Evolutionary conservation across 495 filamentous ascomycete genomes (phyloP).

Genomic region (Aspergillus sparsus): DNA sequence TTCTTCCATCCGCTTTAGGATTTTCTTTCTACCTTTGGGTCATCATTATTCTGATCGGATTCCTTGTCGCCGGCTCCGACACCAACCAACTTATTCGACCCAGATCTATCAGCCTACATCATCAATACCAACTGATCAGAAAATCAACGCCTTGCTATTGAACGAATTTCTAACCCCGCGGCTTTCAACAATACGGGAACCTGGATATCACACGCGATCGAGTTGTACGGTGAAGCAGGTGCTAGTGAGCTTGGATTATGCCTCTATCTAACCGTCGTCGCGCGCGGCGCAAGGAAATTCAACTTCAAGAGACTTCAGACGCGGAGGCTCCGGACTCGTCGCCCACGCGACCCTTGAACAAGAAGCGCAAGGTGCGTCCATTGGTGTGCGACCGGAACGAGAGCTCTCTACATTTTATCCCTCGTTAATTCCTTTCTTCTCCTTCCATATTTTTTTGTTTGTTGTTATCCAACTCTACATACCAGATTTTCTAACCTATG

Average conservation of each 20-base stretch:
- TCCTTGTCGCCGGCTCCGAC: slow-evolving; percentile 4
- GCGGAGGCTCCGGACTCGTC: slow-evolving; percentile 63
- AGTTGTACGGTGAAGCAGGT: background rate
- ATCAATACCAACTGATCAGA: slow-evolving; percentile 3
- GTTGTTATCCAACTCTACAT: slow-evolving; percentile 1
- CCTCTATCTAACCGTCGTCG: slow-evolving; percentile 55
- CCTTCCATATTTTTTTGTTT: background rate
- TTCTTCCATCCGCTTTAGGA: slow-evolving; percentile 31
- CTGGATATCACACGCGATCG: background rate
- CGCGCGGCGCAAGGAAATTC: slow-evolving; percentile 52
- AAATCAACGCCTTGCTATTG: background rate
- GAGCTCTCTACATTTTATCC: background rate
- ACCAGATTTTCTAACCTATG: slow-evolving; percentile 8
- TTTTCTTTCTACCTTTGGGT: slow-evolving; percentile 35
- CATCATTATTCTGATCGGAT: slow-evolving; percentile 20
- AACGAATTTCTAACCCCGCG: background rate
- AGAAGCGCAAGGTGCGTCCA: slow-evolving; percentile 69
- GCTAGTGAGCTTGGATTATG: slow-evolving; percentile 32
- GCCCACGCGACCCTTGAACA: slow-evolving; percentile 69
- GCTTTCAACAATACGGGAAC: background rate
- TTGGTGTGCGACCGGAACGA: background rate
- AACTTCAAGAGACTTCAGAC: slow-evolving; percentile 51
- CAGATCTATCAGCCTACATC: slow-evolving; percentile 4
- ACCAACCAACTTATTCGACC: slow-evolving; percentile 3
- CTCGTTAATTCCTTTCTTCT: background rate